Evolutionary conservation across 768 basidiomycete genomes (phyloP), one percentile per base, ranked within the genome.

Genomic region (Russula sp.): DNA sequence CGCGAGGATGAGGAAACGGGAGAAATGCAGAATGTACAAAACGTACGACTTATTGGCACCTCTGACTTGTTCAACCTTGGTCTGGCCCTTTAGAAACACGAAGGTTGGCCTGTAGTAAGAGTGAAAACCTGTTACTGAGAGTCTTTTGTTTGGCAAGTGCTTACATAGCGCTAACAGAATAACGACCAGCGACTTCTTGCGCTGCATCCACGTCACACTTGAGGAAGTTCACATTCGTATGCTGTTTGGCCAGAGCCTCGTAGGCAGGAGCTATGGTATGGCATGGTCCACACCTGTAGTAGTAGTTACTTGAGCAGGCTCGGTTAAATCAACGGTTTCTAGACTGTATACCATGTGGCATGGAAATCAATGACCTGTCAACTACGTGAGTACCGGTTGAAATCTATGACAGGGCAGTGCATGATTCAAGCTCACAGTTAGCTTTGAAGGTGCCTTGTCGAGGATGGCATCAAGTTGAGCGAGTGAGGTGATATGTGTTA

Each of bases 301-400:
- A 22, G 22, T 46, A 44, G 24, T 51, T 18, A 62, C 55, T 8
- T 49, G 34, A 62, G 67, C 51, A 72, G 22, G 56, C n/a, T 51
- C 32, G 22, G 54, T 32, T 22, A 49, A 16, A 24, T 20, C 4
- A 36, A 50, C 26, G 65, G 40, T 46, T 50, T 38, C 40, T 32
- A 34, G 52, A 22, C 34, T 38, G 69, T 76, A 68, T 68, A 90
- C 91, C 91, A 93, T 65, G 86, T 82, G 61, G 91, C 91, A 73
- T 92, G 89, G 71, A 93, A 93, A 75, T 93, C 91, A 65, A 93
- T 90, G 64, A 93, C 86, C 89, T 90, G 54, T 26, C 60, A 34
- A 34, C 24, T 48, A 54, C 48, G 49, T 56, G 44, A 66, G 51
- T 40, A 36, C 28, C 38, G 50, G 67, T 55, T 38, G 34, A 13